A percentile compares a stretch with the other conserved stretches of the same genome.
phyloP scores from a whole-genome alignment of 768 basidiomycete species.

The Auriscalpium microsporum region DNA sequence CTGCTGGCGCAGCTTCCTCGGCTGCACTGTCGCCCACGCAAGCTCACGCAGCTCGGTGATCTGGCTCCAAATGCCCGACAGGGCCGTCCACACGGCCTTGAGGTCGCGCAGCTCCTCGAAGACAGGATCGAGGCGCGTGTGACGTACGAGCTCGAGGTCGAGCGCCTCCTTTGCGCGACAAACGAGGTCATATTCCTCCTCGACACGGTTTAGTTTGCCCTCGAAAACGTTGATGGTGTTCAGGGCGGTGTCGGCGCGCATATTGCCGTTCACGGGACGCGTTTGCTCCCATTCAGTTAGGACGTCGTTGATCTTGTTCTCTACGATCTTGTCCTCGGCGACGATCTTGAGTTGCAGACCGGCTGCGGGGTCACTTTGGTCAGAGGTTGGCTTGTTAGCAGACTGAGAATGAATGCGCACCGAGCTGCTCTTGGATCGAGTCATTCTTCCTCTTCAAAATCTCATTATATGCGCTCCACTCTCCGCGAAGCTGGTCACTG shows the following conservation, averaged over 20 bases:
- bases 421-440: conserved; percentile 95
- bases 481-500: conserved; percentile 92
- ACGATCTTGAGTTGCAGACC: conserved; percentile 98
- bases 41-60: conserved; percentile 83
- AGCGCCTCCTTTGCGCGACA: conserved; percentile 96
- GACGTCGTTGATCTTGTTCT: conserved; percentile 90
- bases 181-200: conserved; percentile 93
- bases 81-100: conserved; percentile 97
- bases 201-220: conserved; percentile 77
- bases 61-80: conserved; percentile 95
- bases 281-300: conserved; percentile 91
- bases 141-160: conserved; percentile 82
- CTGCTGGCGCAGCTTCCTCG: conserved; percentile 89
- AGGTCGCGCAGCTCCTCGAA: conserved; percentile 93
- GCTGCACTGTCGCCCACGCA: conserved; percentile 87
- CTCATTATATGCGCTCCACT: conserved; percentile 98
- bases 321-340: conserved; percentile 97
- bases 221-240: conserved; percentile 95
- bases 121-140: conserved; percentile 87
- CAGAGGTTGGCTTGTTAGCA: neutral
- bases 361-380: conserved; percentile 36
- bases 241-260: conserved; percentile 95
- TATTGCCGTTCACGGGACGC: conserved; percentile 92
- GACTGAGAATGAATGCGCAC: conserved; percentile 35
- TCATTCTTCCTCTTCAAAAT: conserved; percentile 97